Evolutionary conservation across 2,329 filamentous ascomycete genomes (phyloP).

Genomic region (Lachnellula willkommii): DNA sequence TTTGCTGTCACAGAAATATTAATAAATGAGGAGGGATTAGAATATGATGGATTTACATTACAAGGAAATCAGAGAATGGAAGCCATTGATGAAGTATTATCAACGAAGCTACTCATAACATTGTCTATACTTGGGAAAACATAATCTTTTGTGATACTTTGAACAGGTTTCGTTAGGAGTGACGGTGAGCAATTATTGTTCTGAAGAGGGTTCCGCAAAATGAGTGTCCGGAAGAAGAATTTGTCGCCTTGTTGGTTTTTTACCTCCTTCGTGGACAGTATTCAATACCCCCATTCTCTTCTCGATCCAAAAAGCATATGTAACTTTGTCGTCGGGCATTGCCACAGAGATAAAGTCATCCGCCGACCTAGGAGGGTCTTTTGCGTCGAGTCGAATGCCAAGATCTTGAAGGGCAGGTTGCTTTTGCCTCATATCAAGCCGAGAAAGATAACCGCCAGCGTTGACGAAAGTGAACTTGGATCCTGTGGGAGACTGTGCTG

Average conservation of each 20-base stretch:
- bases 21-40: no score
- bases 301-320: neutral
- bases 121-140: no score
- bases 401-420: neutral
- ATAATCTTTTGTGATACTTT: no score
- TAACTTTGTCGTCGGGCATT: neutral
- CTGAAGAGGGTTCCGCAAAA: neutral
- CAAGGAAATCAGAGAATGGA: no score
- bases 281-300: neutral
- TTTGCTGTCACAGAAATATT: no score
- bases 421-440: neutral
- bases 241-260: neutral
- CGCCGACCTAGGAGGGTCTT: neutral
- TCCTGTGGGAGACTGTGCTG: neutral
- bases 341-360: neutral
- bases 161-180: neutral
- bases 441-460: neutral
- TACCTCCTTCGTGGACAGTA: neutral
- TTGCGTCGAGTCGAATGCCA: neutral
- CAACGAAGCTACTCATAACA: no score
- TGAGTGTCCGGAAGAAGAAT: neutral
- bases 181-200: neutral
- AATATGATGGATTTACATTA: no score
- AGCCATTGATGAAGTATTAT: no score
- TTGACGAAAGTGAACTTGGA: neutral